Conservation (phyloP, 2,329 filamentous ascomycete genomes). For the Botrytis squamosa region DNA sequence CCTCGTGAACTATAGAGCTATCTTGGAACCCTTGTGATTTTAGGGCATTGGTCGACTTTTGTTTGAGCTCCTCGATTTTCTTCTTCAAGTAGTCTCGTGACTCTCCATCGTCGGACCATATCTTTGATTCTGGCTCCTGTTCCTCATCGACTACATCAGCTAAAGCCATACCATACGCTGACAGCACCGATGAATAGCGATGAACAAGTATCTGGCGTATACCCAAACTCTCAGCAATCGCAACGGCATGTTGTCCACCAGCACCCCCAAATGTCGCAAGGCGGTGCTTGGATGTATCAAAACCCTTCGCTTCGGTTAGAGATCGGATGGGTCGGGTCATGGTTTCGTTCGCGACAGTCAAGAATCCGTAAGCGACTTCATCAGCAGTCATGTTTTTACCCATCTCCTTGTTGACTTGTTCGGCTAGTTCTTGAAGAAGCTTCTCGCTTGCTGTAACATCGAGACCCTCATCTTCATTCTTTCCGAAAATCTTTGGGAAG, state of each 20-base stretch:
- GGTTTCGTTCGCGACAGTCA: constrained; percentile 86
- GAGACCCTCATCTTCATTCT: constrained; percentile 78
- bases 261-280: constrained; percentile 90
- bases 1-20: constrained; percentile 75
- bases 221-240: constrained; percentile 80
- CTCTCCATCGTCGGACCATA: constrained; percentile 59
- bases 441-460: constrained; percentile 73
- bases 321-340: constrained; percentile 91
- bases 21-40: constrained; percentile 76
- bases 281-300: constrained; percentile 87
- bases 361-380: constrained; percentile 84
- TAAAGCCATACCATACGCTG: constrained; percentile 88
- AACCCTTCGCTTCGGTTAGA: constrained; percentile 87
- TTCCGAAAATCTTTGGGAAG: constrained; percentile 93
- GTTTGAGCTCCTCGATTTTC: constrained; percentile 78
- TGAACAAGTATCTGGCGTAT: constrained; percentile 85
- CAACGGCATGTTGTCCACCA: constrained; percentile 88
- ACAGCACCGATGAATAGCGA: constrained; percentile 83
- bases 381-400: constrained; percentile 72
- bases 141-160: constrained; percentile 91
- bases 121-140: constrained; percentile 70
- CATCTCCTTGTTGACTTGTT: constrained; percentile 75
- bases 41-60: constrained; percentile 67
- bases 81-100: constrained; percentile 61
- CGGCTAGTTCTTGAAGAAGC: constrained; percentile 72